Evolutionary conservation across 129 eudicot species (phyloP), one percentile per base, ranked within the genome.

Genomic region (Scalesia atractyloides): DNA sequence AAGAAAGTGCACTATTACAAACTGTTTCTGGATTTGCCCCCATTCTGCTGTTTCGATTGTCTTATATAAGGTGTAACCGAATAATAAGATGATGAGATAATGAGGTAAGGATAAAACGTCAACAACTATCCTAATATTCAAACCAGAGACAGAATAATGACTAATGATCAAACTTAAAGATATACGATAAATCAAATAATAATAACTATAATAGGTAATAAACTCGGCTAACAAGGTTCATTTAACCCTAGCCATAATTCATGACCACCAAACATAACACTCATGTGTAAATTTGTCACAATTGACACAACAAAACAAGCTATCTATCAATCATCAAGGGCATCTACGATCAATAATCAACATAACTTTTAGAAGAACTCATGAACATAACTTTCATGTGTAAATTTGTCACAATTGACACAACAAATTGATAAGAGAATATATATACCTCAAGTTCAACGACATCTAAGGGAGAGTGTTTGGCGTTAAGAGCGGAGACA

Each of bases 401-500:
- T n/a, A n/a, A n/a, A n/a, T n/a, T n/a, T n/a, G n/a, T n/a, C n/a
- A n/a, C n/a, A n/a, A n/a, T n/a, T n/a, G n/a, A n/a, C n/a, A n/a
- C n/a, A n/a, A n/a, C n/a, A n/a, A n/a, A n/a, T n/a, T 6, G 7
- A 14, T 53, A 48, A 60, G 12, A 57, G 30, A 30, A 30, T 30
- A 30, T 39, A 41, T 5, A 54, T 80, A 92, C 97, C 80, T 90
- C 96, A 36, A 94, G 93, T 83, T 94, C 94, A 44, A 90, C 97
- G n/a, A 86, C 97, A 69, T 94, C 96, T 44, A 90, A 66, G 1
- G 99, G 76, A 20, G 93, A 73, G 36, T 65, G 73, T 19, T 75
- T 68, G 61, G 86, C 82, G 24, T 83, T 83, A 67, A 94, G 78
- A 66, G 97, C 99, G 24, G 84, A 83, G 44, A 86, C 84, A 43